Evolutionary conservation across 164 flowering plant genomes (phyloP).

Genomic region (Dillenia turbinata): DNA sequence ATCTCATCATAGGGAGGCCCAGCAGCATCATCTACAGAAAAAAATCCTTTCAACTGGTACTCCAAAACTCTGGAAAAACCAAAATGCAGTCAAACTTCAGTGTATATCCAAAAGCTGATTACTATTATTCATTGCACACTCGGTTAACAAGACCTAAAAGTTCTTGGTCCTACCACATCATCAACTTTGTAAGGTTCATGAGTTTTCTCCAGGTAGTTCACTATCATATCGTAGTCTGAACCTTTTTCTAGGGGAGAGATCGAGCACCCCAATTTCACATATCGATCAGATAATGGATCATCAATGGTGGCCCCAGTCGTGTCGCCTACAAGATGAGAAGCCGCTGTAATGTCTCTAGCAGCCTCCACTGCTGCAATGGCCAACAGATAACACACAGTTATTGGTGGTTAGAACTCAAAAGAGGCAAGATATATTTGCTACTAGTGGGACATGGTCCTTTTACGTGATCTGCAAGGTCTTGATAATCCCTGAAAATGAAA

Average conservation of each 20-base stretch:
- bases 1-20: slow-evolving; percentile 58
- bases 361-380: slow-evolving; percentile 65
- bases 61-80: slow-evolving; percentile 46
- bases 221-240: slow-evolving; percentile 70
- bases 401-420: too few species aligned
- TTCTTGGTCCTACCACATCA: slow-evolving; percentile 40
- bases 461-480: slow-evolving; percentile 77
- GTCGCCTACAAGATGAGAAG: slow-evolving; percentile 72
- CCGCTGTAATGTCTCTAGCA: slow-evolving; percentile 55
- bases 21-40: slow-evolving; percentile 47
- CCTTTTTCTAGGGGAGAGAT: slow-evolving; percentile 49
- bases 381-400: slow-evolving; percentile 22
- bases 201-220: slow-evolving; percentile 67
- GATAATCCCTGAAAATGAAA: slow-evolving; percentile 41
- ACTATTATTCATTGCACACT: neutral
- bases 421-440: too few species aligned
- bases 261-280: slow-evolving; percentile 54
- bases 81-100: too few species aligned
- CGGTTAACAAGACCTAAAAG: neutral
- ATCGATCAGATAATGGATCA: slow-evolving; percentile 60
- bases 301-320: slow-evolving; percentile 66
- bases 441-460: slow-evolving; percentile 5
- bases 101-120: too few species aligned
- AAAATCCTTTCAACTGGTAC: slow-evolving; percentile 53
- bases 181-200: slow-evolving; percentile 69